Evolutionary conservation across 345 rosid species (phyloP).

Genomic region (Salix udensis): DNA sequence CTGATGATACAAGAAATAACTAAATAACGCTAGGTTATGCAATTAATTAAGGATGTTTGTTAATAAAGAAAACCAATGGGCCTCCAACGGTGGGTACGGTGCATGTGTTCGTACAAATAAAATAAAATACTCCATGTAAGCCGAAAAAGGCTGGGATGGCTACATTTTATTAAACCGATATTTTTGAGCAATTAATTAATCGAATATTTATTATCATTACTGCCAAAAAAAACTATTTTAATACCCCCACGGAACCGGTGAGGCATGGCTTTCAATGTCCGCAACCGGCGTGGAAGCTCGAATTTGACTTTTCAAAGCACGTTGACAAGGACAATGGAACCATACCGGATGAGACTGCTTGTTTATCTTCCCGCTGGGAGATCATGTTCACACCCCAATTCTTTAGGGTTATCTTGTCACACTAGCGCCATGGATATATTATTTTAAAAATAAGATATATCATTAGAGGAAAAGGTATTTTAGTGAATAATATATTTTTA

Average conservation of each 20-base stretch:
- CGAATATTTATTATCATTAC: background rate
- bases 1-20: background rate
- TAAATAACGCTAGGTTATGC: background rate
- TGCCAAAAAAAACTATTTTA: background rate
- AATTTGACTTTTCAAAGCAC: background rate
- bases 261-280: background rate
- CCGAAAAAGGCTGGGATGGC: too few relatives aligned
- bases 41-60: background rate
- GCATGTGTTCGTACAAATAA: background rate
- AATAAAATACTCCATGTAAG: background rate
- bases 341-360: background rate
- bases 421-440: too few relatives aligned
- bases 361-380: background rate
- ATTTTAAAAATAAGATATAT: too few relatives aligned
- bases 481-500: too few relatives aligned
- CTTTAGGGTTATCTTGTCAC: too few relatives aligned
- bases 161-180: background rate
- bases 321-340: background rate
- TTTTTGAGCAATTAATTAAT: background rate
- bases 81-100: background rate
- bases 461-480: too few relatives aligned
- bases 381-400: too few relatives aligned
- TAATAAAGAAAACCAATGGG: too few relatives aligned
- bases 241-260: background rate
- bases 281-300: background rate